These are phyloP conservation scores for Moricandia arvensis DNA, from an alignment of 345 rosid genomes.

Conservation along the genomic window DNA sequence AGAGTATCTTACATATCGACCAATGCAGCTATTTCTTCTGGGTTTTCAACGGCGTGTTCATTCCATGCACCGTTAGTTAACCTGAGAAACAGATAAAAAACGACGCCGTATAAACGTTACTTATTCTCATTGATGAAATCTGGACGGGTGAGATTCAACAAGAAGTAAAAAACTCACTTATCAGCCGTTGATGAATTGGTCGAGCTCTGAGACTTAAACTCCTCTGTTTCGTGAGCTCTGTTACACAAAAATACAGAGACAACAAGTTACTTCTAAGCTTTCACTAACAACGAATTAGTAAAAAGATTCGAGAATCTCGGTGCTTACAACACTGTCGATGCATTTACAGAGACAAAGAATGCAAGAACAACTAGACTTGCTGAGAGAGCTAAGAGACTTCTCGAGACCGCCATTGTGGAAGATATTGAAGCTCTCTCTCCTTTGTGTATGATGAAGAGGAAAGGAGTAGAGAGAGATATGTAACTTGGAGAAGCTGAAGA, in stretches of 20 bases:
- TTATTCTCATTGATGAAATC: not conserved
- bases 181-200: constrained; percentile 29
- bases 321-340: constrained; percentile 39
- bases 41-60: constrained; percentile 64
- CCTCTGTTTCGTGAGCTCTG: constrained; percentile 36
- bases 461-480: constrained; percentile 17
- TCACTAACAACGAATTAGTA: not conserved
- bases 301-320: not conserved
- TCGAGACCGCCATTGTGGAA: constrained; percentile 50
- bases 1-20: constrained; percentile 22
- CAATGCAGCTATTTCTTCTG: constrained; percentile 65
- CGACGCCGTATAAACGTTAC: not conserved
- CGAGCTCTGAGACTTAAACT: constrained; percentile 19
- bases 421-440: constrained; percentile 22
- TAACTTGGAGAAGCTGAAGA: constrained; percentile 31
- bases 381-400: constrained; percentile 37
- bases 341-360: constrained; percentile 39
- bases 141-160: constrained; percentile 15
- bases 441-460: constrained; percentile 1
- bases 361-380: constrained; percentile 40
- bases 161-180: constrained; percentile 9
- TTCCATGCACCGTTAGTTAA: constrained; percentile 42
- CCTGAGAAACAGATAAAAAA: not conserved
- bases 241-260: constrained; percentile 5
- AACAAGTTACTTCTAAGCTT: not conserved